Evolutionary conservation across 345 rosid genomes (phyloP).

Genomic region (Psidium guajava): DNA sequence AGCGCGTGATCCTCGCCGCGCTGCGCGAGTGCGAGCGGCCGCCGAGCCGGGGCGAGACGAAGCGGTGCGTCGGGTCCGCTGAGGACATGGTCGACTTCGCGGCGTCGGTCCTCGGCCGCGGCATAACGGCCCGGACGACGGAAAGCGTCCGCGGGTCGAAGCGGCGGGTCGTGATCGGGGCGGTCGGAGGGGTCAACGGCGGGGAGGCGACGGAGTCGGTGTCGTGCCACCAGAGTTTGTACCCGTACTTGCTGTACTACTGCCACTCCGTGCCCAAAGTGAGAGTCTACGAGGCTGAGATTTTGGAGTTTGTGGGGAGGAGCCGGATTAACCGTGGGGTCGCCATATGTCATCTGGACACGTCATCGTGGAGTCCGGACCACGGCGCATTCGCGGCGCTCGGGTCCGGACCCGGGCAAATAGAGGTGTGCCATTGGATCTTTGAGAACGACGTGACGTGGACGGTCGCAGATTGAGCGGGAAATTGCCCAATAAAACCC

Average conservation of each 20-base stretch:
- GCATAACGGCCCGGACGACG: slow-evolving; percentile 32
- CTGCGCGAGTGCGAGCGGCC: slow-evolving; percentile 51
- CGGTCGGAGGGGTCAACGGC: slow-evolving; percentile 41
- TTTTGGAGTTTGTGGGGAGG: slow-evolving; percentile 22
- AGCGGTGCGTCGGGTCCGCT: slow-evolving; percentile 46
- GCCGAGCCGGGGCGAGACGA: slow-evolving; percentile 55
- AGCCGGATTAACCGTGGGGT: slow-evolving; percentile 43
- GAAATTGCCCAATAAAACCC: not conserved
- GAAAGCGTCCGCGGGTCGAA: slow-evolving; percentile 32
- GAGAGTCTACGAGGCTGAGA: slow-evolving; percentile 54
- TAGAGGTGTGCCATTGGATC: slow-evolving; percentile 79
- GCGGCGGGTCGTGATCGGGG: slow-evolving; percentile 28
- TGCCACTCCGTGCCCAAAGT: slow-evolving; percentile 75
- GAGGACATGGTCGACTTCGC: slow-evolving; percentile 76
- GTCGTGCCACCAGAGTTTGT: slow-evolving; percentile 73
- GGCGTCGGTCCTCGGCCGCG: slow-evolving; percentile 28
- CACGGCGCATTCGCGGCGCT: slow-evolving; percentile 67
- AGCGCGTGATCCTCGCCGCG: slow-evolving; percentile 23
- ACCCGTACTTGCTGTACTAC: slow-evolving; percentile 55
- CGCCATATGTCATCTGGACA: slow-evolving; percentile 67
- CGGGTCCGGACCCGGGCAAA: slow-evolving; percentile 44
- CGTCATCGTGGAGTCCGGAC: slow-evolving; percentile 53
- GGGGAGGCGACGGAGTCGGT: slow-evolving; percentile 49
- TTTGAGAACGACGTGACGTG: slow-evolving; percentile 70
- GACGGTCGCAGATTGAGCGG: slow-evolving; percentile 23